Base-by-base conservation (phyloP, 495 filamentous ascomycete species). In the Wilcoxina mikolae region DNA sequence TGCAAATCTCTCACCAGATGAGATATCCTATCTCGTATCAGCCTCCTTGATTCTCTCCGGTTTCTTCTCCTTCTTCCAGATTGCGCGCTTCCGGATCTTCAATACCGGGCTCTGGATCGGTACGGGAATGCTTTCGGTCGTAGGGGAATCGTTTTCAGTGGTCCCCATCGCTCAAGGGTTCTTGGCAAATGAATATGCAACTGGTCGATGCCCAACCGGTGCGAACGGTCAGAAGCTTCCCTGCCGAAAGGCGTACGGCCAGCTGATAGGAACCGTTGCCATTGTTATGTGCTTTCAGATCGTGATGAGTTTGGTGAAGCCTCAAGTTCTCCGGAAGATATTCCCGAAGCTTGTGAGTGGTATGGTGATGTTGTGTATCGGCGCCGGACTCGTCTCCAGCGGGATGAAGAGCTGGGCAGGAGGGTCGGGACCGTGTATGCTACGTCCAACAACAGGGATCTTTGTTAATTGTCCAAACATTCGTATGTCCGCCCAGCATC, bases 221-320 rank as follows among this genome's bases (percentile, higher is more conserved):
- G 48, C 53, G 5, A 55, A 65, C 41, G 68, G 69, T 0, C 60
- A 52, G 1, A 65, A 65, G 27, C 52, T 65, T 0, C 69, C 69
- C 7, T 71, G 69, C 24, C 68, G 65, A 2, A 61, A 70, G 17
- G 69, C 68, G 5, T 71, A 69, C 58, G 69, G 69, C 1, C 61
- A 60, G 3, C 55, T 68, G 17, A 55, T 71, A 3, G 69, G 69
- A 17, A 68, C 67, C 17, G 58, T 69, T 31, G 53, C 68, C 62
- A 73, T 59, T 66, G 73, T 62, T 58, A 69, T 71, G 54, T 62
- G 57, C 50, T 65, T 71, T 42, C 69, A 71, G 56, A 64, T 71
- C 15, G 59, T 54, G 22, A 65, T 71, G 60, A 64, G 61, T 11
- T 60, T 71, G 44, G 59, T 71, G 17, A 67, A 66, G 25, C 69